These are phyloP conservation scores for Mrakiaceae sp. DNA, from an alignment of 1,284 basidiomycete species.

Conservation along the genomic window DNA sequence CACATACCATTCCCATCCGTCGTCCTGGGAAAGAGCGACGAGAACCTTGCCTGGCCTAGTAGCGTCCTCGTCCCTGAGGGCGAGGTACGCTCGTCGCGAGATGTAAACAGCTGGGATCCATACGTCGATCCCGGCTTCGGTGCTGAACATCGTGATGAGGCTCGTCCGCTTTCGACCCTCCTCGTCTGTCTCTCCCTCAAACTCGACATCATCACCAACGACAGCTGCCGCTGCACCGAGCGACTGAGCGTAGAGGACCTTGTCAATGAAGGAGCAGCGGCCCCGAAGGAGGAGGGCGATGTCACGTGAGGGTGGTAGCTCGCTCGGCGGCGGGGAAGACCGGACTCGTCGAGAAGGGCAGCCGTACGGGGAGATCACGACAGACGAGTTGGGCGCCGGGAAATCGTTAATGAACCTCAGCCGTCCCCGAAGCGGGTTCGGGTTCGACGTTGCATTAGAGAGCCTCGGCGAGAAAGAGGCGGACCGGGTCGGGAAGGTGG, in stretches of 20 bases:
- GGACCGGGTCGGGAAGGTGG: conserved; percentile 4
- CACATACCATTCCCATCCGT: conserved; percentile 8
- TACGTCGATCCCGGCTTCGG: conserved; percentile 10
- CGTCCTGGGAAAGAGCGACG: conserved; percentile 3
- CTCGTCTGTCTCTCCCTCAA: conserved; percentile 33
- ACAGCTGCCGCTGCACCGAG: conserved; percentile 75
- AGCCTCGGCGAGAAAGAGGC: conserved; percentile 5
- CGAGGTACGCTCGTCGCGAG: conserved; percentile 34
- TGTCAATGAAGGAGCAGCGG: conserved; percentile 74
- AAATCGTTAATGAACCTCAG: too few relatives aligned
- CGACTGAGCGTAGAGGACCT: conserved; percentile 67
- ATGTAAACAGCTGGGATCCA: conserved; percentile 38
- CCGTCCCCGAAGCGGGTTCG: too few relatives aligned
- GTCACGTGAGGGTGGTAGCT: conserved; percentile 21
- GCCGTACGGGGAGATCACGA: too few relatives aligned
- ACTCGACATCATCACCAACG: conserved; percentile 54
- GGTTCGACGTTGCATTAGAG: not conserved
- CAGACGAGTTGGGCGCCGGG: too few relatives aligned
- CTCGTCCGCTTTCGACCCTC: conserved; percentile 60
- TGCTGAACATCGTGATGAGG: conserved; percentile 70
- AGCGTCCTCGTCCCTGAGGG: conserved; percentile 29
- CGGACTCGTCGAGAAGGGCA: too few relatives aligned
- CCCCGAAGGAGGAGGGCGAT: conserved; percentile 79
- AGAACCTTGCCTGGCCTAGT: not conserved
- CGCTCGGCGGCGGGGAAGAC: not conserved